Evolutionary conservation across 164 flowering plant genomes (phyloP), one percentile per base, ranked within the genome.

Genomic region (Cinnamomum chago): DNA sequence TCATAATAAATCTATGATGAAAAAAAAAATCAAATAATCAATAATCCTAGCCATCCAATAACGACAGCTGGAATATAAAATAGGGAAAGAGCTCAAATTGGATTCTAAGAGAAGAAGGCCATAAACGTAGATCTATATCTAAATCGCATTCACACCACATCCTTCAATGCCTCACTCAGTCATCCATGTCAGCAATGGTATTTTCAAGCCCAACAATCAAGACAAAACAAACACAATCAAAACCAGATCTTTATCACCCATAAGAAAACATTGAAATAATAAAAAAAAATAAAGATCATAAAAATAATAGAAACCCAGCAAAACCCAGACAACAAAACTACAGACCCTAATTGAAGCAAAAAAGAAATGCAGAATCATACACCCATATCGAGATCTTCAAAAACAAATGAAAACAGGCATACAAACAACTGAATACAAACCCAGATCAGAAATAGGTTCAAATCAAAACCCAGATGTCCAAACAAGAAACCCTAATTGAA

Each of bases 381-480:
- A 40, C 65, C 70, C 67, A 73, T 67, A 70, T 71, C 55, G 24
- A 71, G 40, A 68, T 75, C 60, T 58, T 33, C 51, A 67, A 9
- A n/a, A 47, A 52, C 18, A 17, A 52, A n/a, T 24, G 3, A 23
- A 64, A 64, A 10, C 25, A 64, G 4, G 23, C 0, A n/a, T 2
- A n/a, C 0, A 4, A n/a, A 64, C 13, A 15, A 40, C 18, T 30
- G 14, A 24, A 30, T 30, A 30, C 35, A 0, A 33, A 7, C 58
- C 55, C 18, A 67, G 35, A 5, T 30, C 55, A 47, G 5, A 30
- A 30, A 27, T 15, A 68, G 1, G 27, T 11, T 35, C n/a, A 68
- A 76, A 23, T 3, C 30, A 50, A n/a, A 50, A 20, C 68, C 67
- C 70, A 58, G 20, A 71, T 27, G 58, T 2, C 3, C 65, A 51